Conservation (phyloP, 192 early-diverging fungal species). For the Umbelopsis sp. region DNA sequence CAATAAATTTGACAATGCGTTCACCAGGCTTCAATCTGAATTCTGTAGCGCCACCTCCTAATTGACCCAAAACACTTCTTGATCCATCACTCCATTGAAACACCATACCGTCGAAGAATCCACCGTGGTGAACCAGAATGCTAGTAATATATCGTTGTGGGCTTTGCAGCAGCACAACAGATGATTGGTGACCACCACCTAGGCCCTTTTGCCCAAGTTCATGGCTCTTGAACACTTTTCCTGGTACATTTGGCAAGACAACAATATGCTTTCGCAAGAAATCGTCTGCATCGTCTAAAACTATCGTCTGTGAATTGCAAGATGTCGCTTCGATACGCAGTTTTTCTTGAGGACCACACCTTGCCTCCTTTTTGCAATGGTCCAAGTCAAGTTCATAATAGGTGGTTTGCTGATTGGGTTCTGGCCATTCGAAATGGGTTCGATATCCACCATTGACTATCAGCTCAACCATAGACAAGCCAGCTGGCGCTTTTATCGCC, state of each 20-base stretch:
- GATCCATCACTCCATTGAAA: conserved; percentile 52
- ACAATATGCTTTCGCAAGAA: conserved; percentile 18
- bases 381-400: not conserved
- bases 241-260: conserved; percentile 16
- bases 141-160: conserved; percentile 9
- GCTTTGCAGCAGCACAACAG: conserved; percentile 24
- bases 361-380: not conserved
- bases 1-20: conserved; percentile 47
- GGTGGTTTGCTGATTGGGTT: conserved; percentile 32
- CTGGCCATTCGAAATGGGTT: conserved; percentile 57
- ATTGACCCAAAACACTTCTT: conserved; percentile 43
- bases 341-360: not conserved
- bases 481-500: conserved; percentile 40
- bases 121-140: conserved; percentile 45
- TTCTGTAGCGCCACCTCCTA: conserved; percentile 35
- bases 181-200: not conserved
- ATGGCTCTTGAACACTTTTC: conserved; percentile 21
- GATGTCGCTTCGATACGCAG: conserved; percentile 16
- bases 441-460: conserved; percentile 50
- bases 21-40: conserved; percentile 52
- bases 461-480: conserved; percentile 62
- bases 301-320: conserved; percentile 7
- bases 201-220: conserved; percentile 13
- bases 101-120: conserved; percentile 55
- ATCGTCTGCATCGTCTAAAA: not conserved